phyloP scores from a whole-genome alignment of 345 rosid genomes.

The Eucalyptus dawsonii region DNA sequence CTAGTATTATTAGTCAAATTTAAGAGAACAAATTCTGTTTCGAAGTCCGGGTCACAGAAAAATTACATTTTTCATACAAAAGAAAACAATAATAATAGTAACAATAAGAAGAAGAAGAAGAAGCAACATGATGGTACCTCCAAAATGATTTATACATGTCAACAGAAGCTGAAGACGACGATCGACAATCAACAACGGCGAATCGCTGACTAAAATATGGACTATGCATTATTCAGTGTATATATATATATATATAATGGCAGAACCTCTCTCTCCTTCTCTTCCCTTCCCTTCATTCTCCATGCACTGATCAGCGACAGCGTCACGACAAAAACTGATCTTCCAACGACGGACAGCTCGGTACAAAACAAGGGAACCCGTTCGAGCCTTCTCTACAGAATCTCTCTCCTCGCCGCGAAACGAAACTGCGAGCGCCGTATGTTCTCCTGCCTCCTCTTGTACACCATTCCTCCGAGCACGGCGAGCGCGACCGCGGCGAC shows the following conservation, averaged over 20 bases:
- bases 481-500: slow-evolving; percentile 31
- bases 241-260: background rate
- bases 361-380: background rate
- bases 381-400: slow-evolving; percentile 15
- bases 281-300: background rate
- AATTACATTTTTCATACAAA: background rate
- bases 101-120: background rate
- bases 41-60: background rate
- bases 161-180: background rate
- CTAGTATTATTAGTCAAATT: background rate
- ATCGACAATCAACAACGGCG: background rate
- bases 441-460: slow-evolving; percentile 66
- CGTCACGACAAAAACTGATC: background rate
- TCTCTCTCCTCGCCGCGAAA: slow-evolving; percentile 40
- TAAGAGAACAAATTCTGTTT: background rate
- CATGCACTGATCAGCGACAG: background rate
- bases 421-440: slow-evolving; percentile 36
- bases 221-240: background rate
- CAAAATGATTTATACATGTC: background rate
- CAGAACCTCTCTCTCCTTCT: background rate
- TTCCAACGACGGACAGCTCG: background rate
- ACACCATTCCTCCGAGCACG: slow-evolving; percentile 34
- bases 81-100: fast-evolving
- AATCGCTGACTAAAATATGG: background rate
- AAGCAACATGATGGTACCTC: background rate